phyloP scores from a whole-genome alignment of 2,329 filamentous ascomycete genomes.

The Colletotrichum abscissum region DNA sequence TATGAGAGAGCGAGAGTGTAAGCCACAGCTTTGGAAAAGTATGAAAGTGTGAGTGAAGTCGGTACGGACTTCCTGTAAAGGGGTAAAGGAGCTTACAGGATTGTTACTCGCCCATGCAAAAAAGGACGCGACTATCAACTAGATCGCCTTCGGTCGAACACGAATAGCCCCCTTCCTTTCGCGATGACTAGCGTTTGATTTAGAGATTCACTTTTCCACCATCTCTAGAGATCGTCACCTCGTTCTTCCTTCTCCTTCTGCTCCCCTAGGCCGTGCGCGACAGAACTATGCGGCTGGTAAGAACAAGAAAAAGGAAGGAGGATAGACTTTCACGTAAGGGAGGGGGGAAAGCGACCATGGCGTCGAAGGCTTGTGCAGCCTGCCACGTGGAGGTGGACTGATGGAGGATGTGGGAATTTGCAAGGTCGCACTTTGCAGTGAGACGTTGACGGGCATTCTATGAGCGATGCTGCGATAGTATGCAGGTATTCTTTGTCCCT shows the following conservation, averaged over 20 bases:
- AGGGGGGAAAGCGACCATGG: neutral
- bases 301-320: neutral
- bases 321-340: neutral
- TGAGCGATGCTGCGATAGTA: no score
- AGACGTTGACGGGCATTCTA: neutral
- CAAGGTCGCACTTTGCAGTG: neutral
- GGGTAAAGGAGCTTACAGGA: neutral
- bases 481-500: no score
- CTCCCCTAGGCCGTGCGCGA: neutral
- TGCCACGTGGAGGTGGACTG: slow-evolving; percentile 6
- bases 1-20: no score
- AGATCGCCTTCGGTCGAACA: neutral
- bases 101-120: neutral
- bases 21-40: no score
- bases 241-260: neutral
- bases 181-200: neutral
- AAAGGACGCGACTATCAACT: neutral
- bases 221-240: neutral
- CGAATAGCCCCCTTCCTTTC: neutral
- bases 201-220: neutral
- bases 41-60: no score
- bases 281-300: neutral
- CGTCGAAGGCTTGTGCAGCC: neutral
- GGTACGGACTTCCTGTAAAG: no score
- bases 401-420: neutral